Evolutionary conservation across 1,139 yeast species (phyloP), one percentile per base, ranked within the genome.

Genomic region (Kurtzmaniella quercitrusa): DNA sequence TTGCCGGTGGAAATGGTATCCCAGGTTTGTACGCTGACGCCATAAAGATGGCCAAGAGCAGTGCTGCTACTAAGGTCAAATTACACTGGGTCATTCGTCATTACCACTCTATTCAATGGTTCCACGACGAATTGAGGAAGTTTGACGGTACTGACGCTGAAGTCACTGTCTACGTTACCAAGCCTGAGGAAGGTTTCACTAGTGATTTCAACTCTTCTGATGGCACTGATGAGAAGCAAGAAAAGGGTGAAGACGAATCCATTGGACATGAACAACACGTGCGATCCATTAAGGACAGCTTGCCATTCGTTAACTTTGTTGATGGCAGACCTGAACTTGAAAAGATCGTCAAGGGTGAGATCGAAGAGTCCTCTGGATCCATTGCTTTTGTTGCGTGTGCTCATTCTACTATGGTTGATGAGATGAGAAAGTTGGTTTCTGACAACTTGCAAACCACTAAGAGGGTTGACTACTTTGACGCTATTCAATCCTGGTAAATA

Each of bases 1-100:
- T 85, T 43, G 81, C 73, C 38, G 86, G 90, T 48, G 93, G 93
- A 41, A 82, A 83, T 47, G 95, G 95, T 52, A 73, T 87, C 50
- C 85, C 95, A 2, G 74, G 74, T 21, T 52, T 68, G 41, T 69
- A 60, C 49, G 57, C 63, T 24, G 69, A 68, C 51, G 69, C 68
- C 14, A 50, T 52, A 38, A 55, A 56, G 39, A 51, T 65, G 45
- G 62, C 60, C n/a, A 46, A 44, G 33, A 48, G 48, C 31, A 43
- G 49, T 12, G 44, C 47, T n/a, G 27, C 14, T 6, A 27, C 18
- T 17, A 44, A 46, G 27, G 45, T 65, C 31, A 63, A 61, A 48
- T 58, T 68, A 33, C 56, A 58, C 51, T 68, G 73, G 73, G 60
- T 66, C 38, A 58, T 68, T 39, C 66, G 73, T 48, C 68, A 68